Base-by-base conservation (phyloP, 257 asterid species). In the Nicotiana noctiflora region DNA sequence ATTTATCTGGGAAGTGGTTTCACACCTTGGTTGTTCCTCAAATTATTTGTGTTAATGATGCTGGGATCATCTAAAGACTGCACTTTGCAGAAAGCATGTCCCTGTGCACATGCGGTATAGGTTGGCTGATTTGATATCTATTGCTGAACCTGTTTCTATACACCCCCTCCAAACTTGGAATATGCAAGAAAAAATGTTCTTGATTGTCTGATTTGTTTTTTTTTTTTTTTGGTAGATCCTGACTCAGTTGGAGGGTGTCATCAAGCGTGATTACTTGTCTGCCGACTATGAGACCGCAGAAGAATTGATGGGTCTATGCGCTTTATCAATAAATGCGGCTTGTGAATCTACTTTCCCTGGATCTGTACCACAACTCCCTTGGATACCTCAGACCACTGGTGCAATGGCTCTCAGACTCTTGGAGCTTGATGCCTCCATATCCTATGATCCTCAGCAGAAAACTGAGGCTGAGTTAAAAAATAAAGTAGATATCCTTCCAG, bases 311-410 rank as follows among this genome's bases (percentile, higher is more conserved):
- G 80, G 91, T 82, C 82, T 81, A 59, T 90, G 87, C 78, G 90
- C 90, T 80, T 85, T 86, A 29, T 84, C 88, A 52, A 87, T 86
- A 85, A 84, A 63, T 76, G 76, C 87, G 78, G 76, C 85, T 65
- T 59, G 53, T 82, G 90, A 83, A 79, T 87, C 84, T 62, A 78
- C 77, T 82, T 77, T 59, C 74, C 65, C 85, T 65, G 92, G 83
- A 75, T 81, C 85, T 75, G 88, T 86, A 76, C 86, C 87, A 82
- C 90, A 86, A 59, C 97, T 96, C 82, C 98, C 98, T 74, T 96
- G 99, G 99, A 89, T 96, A 82, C 99, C 99, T 25, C 91, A 84
- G 74, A 92, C 99, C 34, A 89, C 91, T 6, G 91, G 97, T 80
- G 99, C 97, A 46, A 91, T 93, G 84, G 94, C 92, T 77, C 90